These are phyloP conservation scores for Lepiota venenata DNA, from an alignment of 768 basidiomycete genomes.

Conservation along the genomic window DNA sequence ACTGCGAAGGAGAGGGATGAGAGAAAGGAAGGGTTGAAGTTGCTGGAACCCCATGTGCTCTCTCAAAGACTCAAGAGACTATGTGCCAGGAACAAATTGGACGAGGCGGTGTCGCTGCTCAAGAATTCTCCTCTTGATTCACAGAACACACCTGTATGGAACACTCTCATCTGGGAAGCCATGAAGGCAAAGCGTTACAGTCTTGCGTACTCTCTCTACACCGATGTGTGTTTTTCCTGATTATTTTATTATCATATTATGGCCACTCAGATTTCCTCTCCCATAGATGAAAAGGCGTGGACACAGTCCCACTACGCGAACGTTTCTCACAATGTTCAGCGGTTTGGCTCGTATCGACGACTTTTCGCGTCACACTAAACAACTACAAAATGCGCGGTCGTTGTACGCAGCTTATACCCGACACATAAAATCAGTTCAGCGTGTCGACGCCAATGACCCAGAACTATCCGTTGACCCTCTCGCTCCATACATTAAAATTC, in stretches of 20 bases:
- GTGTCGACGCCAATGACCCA: slow-evolving; percentile 39
- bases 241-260: slow-evolving; percentile 6
- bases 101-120: slow-evolving; percentile 64
- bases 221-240: slow-evolving; percentile 50
- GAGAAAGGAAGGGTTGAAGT: slow-evolving; percentile 28
- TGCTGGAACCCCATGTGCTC: slow-evolving; percentile 63
- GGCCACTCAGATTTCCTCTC: background rate
- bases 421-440: slow-evolving; percentile 46
- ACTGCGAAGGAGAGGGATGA: background rate
- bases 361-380: slow-evolving; percentile 57
- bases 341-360: slow-evolving; percentile 60
- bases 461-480: slow-evolving; percentile 52
- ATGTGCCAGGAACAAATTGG: slow-evolving; percentile 50
- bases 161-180: slow-evolving; percentile 67
- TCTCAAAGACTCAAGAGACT: slow-evolving; percentile 56
- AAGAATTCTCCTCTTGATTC: slow-evolving; percentile 68
- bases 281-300: slow-evolving; percentile 85
- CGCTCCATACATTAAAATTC: slow-evolving; percentile 61
- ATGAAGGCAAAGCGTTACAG: slow-evolving; percentile 55
- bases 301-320: slow-evolving; percentile 62
- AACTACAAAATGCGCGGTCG: slow-evolving; percentile 56
- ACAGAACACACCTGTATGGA: slow-evolving; percentile 77
- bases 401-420: slow-evolving; percentile 57
- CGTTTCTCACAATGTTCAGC: slow-evolving; percentile 67
- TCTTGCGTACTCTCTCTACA: slow-evolving; percentile 61